A percentile compares a stretch with the other conserved stretches of the same genome.
phyloP scores from a whole-genome alignment of 164 flowering plant genomes.

The Stephania cephalantha region DNA sequence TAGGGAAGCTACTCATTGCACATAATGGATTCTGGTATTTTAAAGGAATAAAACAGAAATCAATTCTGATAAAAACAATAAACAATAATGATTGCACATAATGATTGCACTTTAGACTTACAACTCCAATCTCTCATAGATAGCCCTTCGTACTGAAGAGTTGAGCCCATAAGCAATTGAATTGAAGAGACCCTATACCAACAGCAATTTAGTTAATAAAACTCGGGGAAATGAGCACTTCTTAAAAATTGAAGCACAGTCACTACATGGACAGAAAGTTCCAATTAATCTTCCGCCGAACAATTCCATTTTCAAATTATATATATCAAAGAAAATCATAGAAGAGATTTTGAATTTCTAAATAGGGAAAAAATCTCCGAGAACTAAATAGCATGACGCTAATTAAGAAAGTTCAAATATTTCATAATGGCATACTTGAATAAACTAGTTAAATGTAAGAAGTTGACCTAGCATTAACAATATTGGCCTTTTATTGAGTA shows the following conservation, averaged over 20 bases:
- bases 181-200: constrained; percentile 75
- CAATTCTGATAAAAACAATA: neutral
- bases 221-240: neutral
- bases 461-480: neutral
- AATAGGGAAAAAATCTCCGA: too few species aligned
- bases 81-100: neutral
- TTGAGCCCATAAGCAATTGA: constrained; percentile 91
- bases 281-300: too few species aligned
- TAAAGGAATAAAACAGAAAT: too few species aligned
- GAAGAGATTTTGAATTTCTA: too few species aligned
- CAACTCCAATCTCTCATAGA: constrained; percentile 71
- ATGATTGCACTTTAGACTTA: constrained; percentile 32
- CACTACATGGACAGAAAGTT: too few species aligned
- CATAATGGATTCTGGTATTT: too few species aligned
- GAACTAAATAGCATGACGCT: too few species aligned
- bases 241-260: neutral
- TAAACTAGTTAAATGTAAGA: neutral
- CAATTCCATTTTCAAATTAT: too few species aligned
- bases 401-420: neutral
- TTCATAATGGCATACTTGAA: neutral
- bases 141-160: constrained; percentile 77
- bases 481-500: too few species aligned
- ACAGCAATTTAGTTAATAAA: constrained; percentile 13
- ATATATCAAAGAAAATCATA: too few species aligned
- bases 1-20: neutral